Base-by-base conservation (phyloP, 2,329 filamentous ascomycete genomes). In the Colletotrichum lini region DNA sequence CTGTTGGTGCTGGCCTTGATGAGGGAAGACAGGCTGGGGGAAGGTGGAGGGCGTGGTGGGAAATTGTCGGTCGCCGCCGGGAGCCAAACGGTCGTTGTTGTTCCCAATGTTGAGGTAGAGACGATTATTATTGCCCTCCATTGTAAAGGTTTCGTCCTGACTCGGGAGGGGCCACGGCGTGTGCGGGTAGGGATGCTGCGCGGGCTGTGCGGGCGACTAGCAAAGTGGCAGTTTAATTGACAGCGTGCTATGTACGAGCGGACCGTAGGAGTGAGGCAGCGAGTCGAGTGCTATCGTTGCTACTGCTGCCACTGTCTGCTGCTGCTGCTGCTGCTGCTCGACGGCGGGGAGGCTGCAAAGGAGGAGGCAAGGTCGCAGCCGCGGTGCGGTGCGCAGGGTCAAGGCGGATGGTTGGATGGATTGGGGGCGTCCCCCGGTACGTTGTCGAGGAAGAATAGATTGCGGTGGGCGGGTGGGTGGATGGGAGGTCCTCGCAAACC, bases 41-140 rank as follows among this genome's bases (percentile, higher is more conserved):
- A 98, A 98, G 70, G 95, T 98, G 75, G 96, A 98, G 63, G 96
- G 96, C 12, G 96, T 98, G 64, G 96, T 95, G 76, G 93, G 93
- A 86, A 94, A 95, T 75, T 90, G 86, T 80, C 92, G 88, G 80
- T 92, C 92, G 80, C 86, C 88, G 77, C 82, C 78, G 67, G 89
- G 82, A 72, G 86, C 85, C 70, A 90, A 88, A 77, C 90, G 90
- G 76, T 91, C 89, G 81, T 90, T 91, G 80, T 88, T 88, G 82
- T 88, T 91, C 79, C 86, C 87, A 76, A 91, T 89, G 82, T 92
- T 92, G 79, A 93, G 87, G 79, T 89, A 87, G 67, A 93, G 86
- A 70, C 89, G 88, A 74, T 89, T 89, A 78, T 91, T 91, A 82
- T 85, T 85, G 76, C 82, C 80, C 77, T 87, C 86, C 86, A 90